Percentiles rank a stretch among this genome's conserved stretches.
These are phyloP conservation scores for Xylariaceae sp. DNA, from an alignment of 2,329 filamentous ascomycete species.

Conservation along the genomic window DNA sequence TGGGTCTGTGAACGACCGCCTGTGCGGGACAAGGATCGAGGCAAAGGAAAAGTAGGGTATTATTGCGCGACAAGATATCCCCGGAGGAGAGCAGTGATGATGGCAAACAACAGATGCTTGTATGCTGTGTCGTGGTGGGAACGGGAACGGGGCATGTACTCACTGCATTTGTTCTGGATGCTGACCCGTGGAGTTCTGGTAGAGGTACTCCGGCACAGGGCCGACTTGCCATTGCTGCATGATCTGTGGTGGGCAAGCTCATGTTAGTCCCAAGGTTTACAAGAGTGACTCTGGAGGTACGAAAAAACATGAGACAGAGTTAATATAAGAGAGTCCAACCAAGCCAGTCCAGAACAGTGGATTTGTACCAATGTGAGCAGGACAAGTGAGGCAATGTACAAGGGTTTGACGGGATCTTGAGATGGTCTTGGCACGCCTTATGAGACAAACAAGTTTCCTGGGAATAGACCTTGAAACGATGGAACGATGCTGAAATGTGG, in stretches of 20 bases:
- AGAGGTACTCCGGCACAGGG: slow-evolving; percentile 57
- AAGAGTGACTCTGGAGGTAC: not conserved
- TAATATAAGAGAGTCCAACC: not conserved
- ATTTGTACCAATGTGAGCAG: not conserved
- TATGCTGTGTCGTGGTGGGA: slow-evolving; percentile 10
- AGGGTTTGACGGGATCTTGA: not conserved
- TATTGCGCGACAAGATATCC: slow-evolving; percentile 6
- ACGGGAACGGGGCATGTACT: slow-evolving; percentile 38
- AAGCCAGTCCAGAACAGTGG: not conserved
- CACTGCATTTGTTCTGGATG: slow-evolving; percentile 56
- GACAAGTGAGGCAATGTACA: not conserved
- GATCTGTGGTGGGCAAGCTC: slow-evolving; percentile 38
- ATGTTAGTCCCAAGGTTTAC: slow-evolving; percentile 25
- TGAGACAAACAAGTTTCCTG: not conserved
- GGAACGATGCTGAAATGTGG: not conserved
- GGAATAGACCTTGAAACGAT: not conserved
- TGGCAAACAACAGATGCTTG: slow-evolving; percentile 9
- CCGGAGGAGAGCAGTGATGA: slow-evolving; percentile 6
- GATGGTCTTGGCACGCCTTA: not conserved
- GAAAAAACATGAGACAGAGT: not conserved
- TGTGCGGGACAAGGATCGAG: slow-evolving; percentile 4
- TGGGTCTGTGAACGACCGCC: slow-evolving; percentile 7
- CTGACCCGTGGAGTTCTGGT: slow-evolving; percentile 40
- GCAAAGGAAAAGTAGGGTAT: slow-evolving; percentile 1
- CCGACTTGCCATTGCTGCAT: slow-evolving; percentile 62